Evolutionary conservation across 768 basidiomycete genomes (phyloP).

Genomic region (Amanita molliuscula): DNA sequence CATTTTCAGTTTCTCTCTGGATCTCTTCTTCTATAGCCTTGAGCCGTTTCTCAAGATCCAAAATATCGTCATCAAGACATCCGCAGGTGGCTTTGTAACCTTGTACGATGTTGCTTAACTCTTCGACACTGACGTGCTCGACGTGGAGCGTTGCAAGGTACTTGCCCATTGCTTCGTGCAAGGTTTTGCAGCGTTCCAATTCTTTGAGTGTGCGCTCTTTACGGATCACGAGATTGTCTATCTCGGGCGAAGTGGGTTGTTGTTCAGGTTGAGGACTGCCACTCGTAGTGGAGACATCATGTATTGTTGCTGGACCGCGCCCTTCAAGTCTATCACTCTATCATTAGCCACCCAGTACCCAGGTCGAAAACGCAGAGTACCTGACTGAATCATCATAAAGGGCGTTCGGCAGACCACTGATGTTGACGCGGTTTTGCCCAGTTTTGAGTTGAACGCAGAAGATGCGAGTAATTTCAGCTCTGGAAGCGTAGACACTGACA

Average conservation of each 20-base stretch:
- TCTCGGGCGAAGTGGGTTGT: slow-evolving; percentile 16
- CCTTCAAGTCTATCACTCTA: slow-evolving; percentile 20
- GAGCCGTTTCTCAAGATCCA: slow-evolving; percentile 20
- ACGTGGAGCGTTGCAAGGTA: slow-evolving; percentile 26
- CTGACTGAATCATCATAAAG: slow-evolving; percentile 28
- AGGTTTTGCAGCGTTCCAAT: slow-evolving; percentile 16
- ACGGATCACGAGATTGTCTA: slow-evolving; percentile 16
- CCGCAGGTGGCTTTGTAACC: slow-evolving; percentile 23
- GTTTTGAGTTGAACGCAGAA: slow-evolving; percentile 20
- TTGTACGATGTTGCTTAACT: slow-evolving; percentile 19
- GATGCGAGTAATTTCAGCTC: slow-evolving; percentile 27
- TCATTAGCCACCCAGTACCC: not conserved
- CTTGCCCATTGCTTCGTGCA: slow-evolving; percentile 18
- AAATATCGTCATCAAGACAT: slow-evolving; percentile 21
- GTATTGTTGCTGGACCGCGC: slow-evolving; percentile 32
- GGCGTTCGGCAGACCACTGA: slow-evolving; percentile 25
- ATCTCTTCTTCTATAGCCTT: slow-evolving; percentile 15
- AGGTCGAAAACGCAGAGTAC: slow-evolving; percentile 13
- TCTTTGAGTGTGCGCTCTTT: slow-evolving; percentile 18
- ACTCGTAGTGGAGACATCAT: slow-evolving; percentile 30
- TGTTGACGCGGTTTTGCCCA: slow-evolving; percentile 30
- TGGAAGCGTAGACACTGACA: slow-evolving; percentile 24
- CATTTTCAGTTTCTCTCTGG: slow-evolving; percentile 11
- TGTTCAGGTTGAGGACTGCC: slow-evolving; percentile 10
- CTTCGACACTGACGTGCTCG: slow-evolving; percentile 12